A percentile compares a stretch with the other conserved stretches of the same genome.
Conservation (phyloP, 257 asterid species). For the Nicotiana knightiana region DNA sequence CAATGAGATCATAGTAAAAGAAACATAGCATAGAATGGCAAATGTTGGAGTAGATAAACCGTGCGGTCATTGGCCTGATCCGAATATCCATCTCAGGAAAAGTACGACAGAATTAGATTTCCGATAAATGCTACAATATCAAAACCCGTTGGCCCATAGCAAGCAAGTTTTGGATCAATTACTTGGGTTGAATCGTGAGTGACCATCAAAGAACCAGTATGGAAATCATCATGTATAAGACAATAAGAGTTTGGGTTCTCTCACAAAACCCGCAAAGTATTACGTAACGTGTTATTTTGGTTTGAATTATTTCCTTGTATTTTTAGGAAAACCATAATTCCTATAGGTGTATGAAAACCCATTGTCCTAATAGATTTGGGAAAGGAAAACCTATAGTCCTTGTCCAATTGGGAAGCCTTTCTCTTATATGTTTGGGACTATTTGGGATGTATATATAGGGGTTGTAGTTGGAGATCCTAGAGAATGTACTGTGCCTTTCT, state of each 20-base stretch:
- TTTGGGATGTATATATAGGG: too few species aligned
- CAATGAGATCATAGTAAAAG: not conserved
- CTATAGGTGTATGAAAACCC: too few species aligned
- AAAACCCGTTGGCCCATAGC: conserved; percentile 91
- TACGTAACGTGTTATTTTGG: not conserved
- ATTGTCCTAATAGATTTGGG: too few species aligned
- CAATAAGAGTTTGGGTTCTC: conserved; percentile 85
- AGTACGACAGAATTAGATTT: conserved; percentile 80
- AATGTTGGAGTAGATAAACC: conserved; percentile 25
- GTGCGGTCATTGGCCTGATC: conserved; percentile 58
- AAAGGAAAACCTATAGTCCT: too few species aligned
- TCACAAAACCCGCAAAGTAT: conserved; percentile 73
- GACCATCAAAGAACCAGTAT: conserved; percentile 94
- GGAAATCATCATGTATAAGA: conserved; percentile 70
- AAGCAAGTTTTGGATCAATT: conserved; percentile 88
- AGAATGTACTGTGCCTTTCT: too few species aligned
- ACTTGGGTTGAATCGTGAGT: conserved; percentile 76
- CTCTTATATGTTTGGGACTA: too few species aligned
- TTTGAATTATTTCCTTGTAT: too few species aligned
- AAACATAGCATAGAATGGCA: not conserved
- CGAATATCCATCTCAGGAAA: conserved; percentile 90
- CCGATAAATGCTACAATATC: conserved; percentile 95
- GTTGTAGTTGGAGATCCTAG: too few species aligned
- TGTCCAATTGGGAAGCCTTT: too few species aligned
- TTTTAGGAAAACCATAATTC: too few species aligned